These are phyloP conservation scores for Begonia masoniana DNA, from an alignment of 306 rosid genomes.

Conservation along the genomic window DNA sequence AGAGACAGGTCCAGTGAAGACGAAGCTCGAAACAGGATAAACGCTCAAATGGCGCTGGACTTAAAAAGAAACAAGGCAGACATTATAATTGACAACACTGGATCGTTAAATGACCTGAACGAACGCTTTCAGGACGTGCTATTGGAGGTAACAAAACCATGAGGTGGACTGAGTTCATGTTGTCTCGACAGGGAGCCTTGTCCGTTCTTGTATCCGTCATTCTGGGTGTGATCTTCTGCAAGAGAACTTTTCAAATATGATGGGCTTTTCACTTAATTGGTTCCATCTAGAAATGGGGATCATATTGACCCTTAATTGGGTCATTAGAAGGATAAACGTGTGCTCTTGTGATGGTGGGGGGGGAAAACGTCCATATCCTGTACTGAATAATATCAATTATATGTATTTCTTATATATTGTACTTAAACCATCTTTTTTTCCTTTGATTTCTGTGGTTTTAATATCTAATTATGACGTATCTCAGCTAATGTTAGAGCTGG, in stretches of 20 bases:
- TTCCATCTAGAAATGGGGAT: no score
- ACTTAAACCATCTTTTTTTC: no score
- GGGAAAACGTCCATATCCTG: no score
- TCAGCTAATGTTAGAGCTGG: no score
- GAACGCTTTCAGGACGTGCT: slow-evolving; percentile 43
- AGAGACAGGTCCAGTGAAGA: slow-evolving; percentile 49
- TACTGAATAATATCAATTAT: no score
- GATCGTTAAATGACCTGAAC: slow-evolving; percentile 55
- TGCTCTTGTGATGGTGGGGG: no score
- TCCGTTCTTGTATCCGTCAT: slow-evolving; percentile 25
- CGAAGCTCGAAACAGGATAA: slow-evolving; percentile 49
- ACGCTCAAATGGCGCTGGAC: slow-evolving; percentile 73
- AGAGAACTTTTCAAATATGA: slow-evolving; percentile 12
- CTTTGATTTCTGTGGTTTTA: no score
- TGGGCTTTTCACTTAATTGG: no score
- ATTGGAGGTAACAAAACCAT: slow-evolving; percentile 46
- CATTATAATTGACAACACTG: slow-evolving; percentile 58
- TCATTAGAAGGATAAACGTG: no score
- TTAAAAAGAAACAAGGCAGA: slow-evolving; percentile 51
- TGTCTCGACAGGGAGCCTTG: slow-evolving; percentile 53
- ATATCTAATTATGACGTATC: no score
- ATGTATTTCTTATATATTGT: no score
- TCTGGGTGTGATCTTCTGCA: slow-evolving; percentile 32
- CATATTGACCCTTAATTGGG: no score
- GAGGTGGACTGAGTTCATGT: slow-evolving; percentile 63